These are phyloP conservation scores for Venturia asperata DNA, from an alignment of 2,329 filamentous ascomycete species.

Conservation along the genomic window DNA sequence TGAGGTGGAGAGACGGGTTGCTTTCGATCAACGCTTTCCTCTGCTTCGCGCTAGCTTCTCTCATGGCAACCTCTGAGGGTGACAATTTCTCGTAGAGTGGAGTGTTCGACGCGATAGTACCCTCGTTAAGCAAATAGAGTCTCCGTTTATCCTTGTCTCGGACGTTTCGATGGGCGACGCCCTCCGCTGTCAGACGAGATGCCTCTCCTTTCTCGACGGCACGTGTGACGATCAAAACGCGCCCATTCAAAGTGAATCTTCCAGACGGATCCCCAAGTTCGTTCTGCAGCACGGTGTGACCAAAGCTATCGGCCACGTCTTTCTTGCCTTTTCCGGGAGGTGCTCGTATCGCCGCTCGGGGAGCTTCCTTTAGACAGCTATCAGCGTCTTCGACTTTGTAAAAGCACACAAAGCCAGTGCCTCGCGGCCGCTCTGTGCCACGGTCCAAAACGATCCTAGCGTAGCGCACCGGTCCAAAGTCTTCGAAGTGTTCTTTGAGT, in stretches of 20 bases:
- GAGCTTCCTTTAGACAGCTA: slow-evolving; percentile 67
- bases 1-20: slow-evolving; percentile 84
- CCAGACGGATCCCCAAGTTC: slow-evolving; percentile 74
- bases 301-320: slow-evolving; percentile 36
- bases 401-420: slow-evolving; percentile 95
- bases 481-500: slow-evolving; percentile 76
- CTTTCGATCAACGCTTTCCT: slow-evolving; percentile 83
- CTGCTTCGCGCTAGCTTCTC: slow-evolving; percentile 79
- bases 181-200: slow-evolving; percentile 63
- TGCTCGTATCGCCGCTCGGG: slow-evolving; percentile 39
- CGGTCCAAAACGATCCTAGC: slow-evolving; percentile 85
- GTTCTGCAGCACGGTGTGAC: slow-evolving; percentile 81
- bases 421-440: slow-evolving; percentile 76
- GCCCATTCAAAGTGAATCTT: slow-evolving; percentile 82
- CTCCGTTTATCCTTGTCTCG: slow-evolving; percentile 81
- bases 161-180: slow-evolving; percentile 54
- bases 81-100: slow-evolving; percentile 70
- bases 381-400: slow-evolving; percentile 68
- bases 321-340: slow-evolving; percentile 28
- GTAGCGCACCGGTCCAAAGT: slow-evolving; percentile 84
- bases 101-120: slow-evolving; percentile 69
- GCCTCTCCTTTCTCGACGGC: slow-evolving; percentile 83
- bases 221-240: slow-evolving; percentile 73
- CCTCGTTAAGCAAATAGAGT: slow-evolving; percentile 81
- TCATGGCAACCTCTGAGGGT: slow-evolving; percentile 74